A percentile compares a stretch with the other conserved stretches of the same genome.
Conservation (phyloP, 2,329 filamentous ascomycete species). For the Sporothrix variecibatus region DNA sequence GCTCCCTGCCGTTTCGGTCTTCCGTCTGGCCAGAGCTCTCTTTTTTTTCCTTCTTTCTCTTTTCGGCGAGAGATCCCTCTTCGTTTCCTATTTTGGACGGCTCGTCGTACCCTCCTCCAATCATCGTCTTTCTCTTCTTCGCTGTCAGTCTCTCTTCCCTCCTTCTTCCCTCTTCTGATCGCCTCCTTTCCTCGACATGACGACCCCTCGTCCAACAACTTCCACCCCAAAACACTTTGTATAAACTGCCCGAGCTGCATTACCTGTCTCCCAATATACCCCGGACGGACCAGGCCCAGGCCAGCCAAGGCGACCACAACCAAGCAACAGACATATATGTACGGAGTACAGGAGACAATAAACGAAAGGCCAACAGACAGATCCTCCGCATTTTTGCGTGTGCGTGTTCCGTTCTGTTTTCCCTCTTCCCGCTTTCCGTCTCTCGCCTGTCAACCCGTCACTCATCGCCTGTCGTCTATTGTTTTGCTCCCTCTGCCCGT, state of each 20-base stretch:
- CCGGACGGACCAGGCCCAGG: slow-evolving; percentile 2
- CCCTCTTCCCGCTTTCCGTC: background rate
- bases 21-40: background rate
- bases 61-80: no score
- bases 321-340: no score
- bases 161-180: no score
- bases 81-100: background rate
- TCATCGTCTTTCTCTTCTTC: background rate
- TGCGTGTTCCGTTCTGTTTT: background rate
- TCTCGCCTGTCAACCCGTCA: background rate
- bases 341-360: no score
- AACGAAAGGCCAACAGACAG: background rate
- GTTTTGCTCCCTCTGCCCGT: no score
- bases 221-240: background rate
- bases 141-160: background rate
- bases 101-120: no score
- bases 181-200: background rate
- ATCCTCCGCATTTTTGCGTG: background rate
- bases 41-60: background rate
- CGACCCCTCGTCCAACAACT: background rate
- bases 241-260: slow-evolving; percentile 12
- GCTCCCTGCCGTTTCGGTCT: background rate
- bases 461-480: background rate
- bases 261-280: background rate
- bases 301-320: background rate